A percentile compares a stretch with the other conserved stretches of the same genome.
Evolutionary conservation across 495 filamentous ascomycete genomes (phyloP).

Genomic region (Trichoderma orchidacearum): DNA sequence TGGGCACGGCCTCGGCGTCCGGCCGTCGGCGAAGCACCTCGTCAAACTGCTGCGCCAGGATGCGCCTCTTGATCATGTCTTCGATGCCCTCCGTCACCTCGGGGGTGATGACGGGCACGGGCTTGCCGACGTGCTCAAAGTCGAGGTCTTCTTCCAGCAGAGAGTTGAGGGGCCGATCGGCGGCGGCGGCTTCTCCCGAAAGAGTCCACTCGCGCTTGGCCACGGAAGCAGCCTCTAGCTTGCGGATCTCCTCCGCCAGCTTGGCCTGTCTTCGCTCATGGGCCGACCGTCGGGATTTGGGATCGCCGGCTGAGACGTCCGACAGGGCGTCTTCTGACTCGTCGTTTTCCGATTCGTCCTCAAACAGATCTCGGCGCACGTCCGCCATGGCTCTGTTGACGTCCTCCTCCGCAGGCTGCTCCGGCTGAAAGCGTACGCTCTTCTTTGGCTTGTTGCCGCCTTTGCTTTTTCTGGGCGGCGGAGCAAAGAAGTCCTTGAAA

Average conservation of each 20-base stretch:
- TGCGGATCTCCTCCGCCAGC: constrained; percentile 77
- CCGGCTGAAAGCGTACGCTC: neutral
- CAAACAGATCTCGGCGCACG: constrained; percentile 84
- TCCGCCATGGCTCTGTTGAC: constrained; percentile 80
- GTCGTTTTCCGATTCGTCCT: constrained; percentile 53
- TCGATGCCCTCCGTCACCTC: constrained; percentile 89
- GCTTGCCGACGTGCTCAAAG: constrained; percentile 92
- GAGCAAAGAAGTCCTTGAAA: constrained; percentile 85
- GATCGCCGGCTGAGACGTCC: constrained; percentile 40
- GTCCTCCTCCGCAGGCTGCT: constrained; percentile 39
- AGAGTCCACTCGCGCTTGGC: constrained; percentile 88
- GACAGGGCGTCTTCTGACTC: constrained; percentile 41
- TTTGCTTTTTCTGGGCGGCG: constrained; percentile 53
- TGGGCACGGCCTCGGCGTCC: constrained; percentile 40
- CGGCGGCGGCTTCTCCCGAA: constrained; percentile 74
- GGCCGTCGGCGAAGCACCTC: constrained; percentile 79
- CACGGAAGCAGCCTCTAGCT: constrained; percentile 77
- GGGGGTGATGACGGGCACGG: constrained; percentile 85
- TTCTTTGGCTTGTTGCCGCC: constrained; percentile 12
- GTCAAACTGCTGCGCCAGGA: constrained; percentile 83
- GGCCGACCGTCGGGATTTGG: constrained; percentile 48
- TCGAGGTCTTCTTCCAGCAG: constrained; percentile 91
- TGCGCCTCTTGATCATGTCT: constrained; percentile 85
- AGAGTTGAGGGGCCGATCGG: constrained; percentile 75
- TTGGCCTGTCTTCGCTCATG: constrained; percentile 80